Evolutionary conservation across 208 protist genomes (phyloP).

Genomic region (Wallacemonas sp.): DNA sequence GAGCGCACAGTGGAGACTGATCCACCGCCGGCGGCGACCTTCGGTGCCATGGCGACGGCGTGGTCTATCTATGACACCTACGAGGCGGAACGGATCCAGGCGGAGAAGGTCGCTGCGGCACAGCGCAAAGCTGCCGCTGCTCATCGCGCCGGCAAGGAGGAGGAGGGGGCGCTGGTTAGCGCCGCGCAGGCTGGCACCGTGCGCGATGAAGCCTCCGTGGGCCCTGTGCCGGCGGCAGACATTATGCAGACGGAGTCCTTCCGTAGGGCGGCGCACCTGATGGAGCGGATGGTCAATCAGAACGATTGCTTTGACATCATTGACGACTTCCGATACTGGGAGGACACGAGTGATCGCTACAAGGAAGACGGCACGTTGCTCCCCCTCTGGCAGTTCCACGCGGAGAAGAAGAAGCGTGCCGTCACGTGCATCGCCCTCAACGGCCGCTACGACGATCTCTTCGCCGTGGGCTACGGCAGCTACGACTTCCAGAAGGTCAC

Average conservation of each 20-base stretch:
- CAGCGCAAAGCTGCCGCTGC: slow-evolving; percentile 61
- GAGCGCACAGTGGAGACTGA: slow-evolving; percentile 89
- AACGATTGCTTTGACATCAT: slow-evolving; percentile 96
- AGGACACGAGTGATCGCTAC: slow-evolving; percentile 94
- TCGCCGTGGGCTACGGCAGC: slow-evolving; percentile 96
- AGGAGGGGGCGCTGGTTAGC: slow-evolving; percentile 35
- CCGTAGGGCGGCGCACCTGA: slow-evolving; percentile 74
- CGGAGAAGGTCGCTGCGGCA: slow-evolving; percentile 70
- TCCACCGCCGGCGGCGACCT: slow-evolving; percentile 88
- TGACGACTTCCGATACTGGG: slow-evolving; percentile 97
- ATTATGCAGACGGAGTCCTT: slow-evolving; percentile 67
- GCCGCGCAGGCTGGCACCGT: slow-evolving; percentile 21
- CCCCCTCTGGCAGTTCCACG: slow-evolving; percentile 96
- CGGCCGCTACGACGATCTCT: slow-evolving; percentile 95
- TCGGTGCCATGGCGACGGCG: slow-evolving; percentile 87
- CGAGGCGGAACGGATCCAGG: slow-evolving; percentile 88
- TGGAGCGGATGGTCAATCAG: slow-evolving; percentile 98
- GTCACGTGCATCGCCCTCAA: slow-evolving; percentile 96
- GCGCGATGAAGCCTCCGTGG: slow-evolving; percentile 14
- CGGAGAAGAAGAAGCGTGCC: slow-evolving; percentile 81
- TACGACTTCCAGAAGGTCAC: slow-evolving; percentile 97
- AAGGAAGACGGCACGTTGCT: slow-evolving; percentile 94
- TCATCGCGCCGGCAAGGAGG: slow-evolving; percentile 73
- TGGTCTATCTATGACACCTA: slow-evolving; percentile 97
- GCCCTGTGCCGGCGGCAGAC: slow-evolving; percentile 43